Conservation (phyloP, 1,139 yeast species). For the Taphrina communis region DNA sequence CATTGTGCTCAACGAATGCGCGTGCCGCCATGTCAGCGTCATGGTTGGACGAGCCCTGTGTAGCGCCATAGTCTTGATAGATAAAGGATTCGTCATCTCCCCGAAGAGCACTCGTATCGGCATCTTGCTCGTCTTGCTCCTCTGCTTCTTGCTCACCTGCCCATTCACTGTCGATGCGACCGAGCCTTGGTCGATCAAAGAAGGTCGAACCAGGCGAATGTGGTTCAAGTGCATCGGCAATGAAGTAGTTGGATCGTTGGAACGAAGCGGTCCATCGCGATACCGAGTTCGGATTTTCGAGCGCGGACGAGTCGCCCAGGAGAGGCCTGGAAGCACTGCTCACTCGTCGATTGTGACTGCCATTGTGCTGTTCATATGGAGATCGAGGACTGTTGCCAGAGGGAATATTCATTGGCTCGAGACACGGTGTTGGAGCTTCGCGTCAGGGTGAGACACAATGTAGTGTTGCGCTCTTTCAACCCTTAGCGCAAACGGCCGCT, state of each 20-base stretch:
- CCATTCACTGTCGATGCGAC: constrained; percentile 37
- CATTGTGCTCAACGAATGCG: constrained; percentile 26
- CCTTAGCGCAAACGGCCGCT: too few species aligned
- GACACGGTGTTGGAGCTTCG: neutral
- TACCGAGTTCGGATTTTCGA: constrained; percentile 30
- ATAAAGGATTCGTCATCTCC: constrained; percentile 35
- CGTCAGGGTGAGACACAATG: neutral
- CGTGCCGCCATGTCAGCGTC: constrained; percentile 29
- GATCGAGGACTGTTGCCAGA: constrained; percentile 29
- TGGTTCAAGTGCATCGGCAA: constrained; percentile 38
- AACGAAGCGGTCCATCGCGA: constrained; percentile 32
- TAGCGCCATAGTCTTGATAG: constrained; percentile 25
- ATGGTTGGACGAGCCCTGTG: constrained; percentile 15
- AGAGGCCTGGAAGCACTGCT: constrained; percentile 12
- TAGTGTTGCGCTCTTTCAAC: too few species aligned
- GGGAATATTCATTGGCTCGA: constrained; percentile 19
- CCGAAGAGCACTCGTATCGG: constrained; percentile 17
- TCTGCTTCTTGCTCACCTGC: constrained; percentile 38
- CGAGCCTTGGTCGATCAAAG: constrained; percentile 34
- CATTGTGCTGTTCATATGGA: neutral
- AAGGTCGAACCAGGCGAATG: constrained; percentile 26
- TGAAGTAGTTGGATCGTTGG: constrained; percentile 34
- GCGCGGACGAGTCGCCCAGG: neutral
- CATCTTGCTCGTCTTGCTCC: constrained; percentile 24
- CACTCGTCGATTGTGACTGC: neutral